These are phyloP conservation scores for Vinca major DNA, from an alignment of 305 asterid genomes.

Conservation along the genomic window DNA sequence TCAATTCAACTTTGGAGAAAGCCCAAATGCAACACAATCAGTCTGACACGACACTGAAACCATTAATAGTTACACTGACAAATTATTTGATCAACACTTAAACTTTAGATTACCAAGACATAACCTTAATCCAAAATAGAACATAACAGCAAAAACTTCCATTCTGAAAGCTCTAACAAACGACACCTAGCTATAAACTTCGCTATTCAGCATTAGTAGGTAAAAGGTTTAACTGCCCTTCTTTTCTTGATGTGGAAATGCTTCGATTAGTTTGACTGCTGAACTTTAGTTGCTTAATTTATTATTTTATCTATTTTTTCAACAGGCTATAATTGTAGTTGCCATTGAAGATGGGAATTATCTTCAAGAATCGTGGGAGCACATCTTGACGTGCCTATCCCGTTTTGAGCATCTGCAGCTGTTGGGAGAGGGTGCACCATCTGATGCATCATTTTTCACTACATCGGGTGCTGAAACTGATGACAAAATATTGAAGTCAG, in stretches of 20 bases:
- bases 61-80: not conserved
- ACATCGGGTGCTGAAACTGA: constrained; percentile 53
- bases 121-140: not conserved
- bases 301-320: constrained; percentile 12
- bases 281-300: not conserved
- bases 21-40: too few species aligned
- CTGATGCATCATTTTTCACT: constrained; percentile 81
- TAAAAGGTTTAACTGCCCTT: not conserved
- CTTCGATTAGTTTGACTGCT: not conserved
- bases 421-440: constrained; percentile 94
- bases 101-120: not conserved
- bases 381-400: constrained; percentile 86
- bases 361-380: constrained; percentile 99
- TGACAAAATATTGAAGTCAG: constrained; percentile 40
- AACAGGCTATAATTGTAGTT: constrained; percentile 84
- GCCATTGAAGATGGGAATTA: constrained; percentile 94
- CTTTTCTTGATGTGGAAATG: not conserved
- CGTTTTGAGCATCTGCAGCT: constrained; percentile 98
- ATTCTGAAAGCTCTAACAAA: not conserved
- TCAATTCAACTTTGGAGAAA: not conserved
- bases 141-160: not conserved
- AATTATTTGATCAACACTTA: not conserved
- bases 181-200: not conserved
- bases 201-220: not conserved
- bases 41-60: not conserved